phyloP scores from a whole-genome alignment of 306 rosid species.

The Corylus avellana region DNA sequence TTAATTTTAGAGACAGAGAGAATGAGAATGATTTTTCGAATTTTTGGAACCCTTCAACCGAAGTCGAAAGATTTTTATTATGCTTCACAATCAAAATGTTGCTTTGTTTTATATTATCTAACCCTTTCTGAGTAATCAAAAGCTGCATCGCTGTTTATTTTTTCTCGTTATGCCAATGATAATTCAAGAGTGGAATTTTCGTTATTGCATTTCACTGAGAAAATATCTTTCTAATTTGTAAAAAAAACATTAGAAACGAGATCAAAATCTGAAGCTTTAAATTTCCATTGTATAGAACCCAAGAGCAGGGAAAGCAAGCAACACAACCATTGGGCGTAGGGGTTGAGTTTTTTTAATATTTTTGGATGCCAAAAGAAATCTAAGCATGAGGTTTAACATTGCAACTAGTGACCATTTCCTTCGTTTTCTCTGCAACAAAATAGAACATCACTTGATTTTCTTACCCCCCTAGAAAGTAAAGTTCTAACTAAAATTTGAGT shows the following conservation, averaged over 20 bases:
- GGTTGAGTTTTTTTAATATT: not conserved
- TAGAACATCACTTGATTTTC: not conserved
- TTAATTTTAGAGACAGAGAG: not conserved
- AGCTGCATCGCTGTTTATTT: not conserved
- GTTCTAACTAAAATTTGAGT: conserved; percentile 5
- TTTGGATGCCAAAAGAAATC: not conserved
- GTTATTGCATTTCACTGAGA: not conserved
- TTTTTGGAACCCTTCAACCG: not conserved
- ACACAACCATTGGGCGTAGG: not conserved
- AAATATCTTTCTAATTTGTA: not conserved
- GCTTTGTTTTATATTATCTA: not conserved
- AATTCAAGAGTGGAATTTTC: not conserved
- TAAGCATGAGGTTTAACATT: not conserved
- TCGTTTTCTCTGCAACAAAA: not conserved
- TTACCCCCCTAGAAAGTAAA: not conserved
- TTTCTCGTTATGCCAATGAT: not conserved
- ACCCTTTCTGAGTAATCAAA: not conserved
- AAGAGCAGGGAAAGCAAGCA: not conserved
- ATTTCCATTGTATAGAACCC: not conserved
- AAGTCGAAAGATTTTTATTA: not conserved
- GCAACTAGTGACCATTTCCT: not conserved
- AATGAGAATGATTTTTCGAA: not conserved
- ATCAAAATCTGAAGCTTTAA: not conserved
- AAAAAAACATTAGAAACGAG: not conserved
- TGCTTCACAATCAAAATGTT: not conserved